Percentiles rank a stretch among this genome's conserved stretches.
Evolutionary conservation across 2,329 filamentous ascomycete species (phyloP).

Genomic region (Didymella pinodella): DNA sequence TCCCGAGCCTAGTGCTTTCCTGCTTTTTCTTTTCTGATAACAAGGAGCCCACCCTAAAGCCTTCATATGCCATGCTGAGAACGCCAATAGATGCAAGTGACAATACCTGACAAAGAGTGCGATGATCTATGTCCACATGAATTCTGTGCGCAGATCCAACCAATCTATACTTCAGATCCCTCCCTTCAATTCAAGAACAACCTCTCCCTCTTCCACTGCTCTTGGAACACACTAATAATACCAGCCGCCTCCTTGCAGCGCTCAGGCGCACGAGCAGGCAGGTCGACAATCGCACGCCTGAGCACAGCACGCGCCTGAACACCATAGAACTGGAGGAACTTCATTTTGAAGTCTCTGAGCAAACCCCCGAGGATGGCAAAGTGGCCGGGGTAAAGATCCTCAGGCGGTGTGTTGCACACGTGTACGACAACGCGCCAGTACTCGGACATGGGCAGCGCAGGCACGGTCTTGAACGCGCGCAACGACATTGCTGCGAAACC

Average conservation of each 20-base stretch:
- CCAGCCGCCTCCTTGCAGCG: conserved; percentile 39
- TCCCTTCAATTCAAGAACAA: conserved; percentile 22
- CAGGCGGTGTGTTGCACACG: conserved; percentile 76
- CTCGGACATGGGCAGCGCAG: conserved; percentile 77
- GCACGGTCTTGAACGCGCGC: conserved; percentile 70
- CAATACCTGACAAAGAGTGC: conserved; percentile 13
- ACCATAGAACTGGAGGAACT: conserved; percentile 84
- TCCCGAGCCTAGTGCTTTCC: neutral
- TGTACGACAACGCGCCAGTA: conserved; percentile 84
- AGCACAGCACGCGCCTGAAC: conserved; percentile 76
- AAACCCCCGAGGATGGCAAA: conserved; percentile 61
- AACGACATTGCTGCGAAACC: conserved; percentile 85
- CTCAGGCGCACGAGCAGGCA: conserved; percentile 60
- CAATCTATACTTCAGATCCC: neutral
- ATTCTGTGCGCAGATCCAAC: neutral
- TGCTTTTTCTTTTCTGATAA: neutral
- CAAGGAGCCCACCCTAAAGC: neutral
- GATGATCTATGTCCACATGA: neutral
- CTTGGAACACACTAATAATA: conserved; percentile 40
- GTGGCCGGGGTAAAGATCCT: conserved; percentile 58
- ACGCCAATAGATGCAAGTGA: conserved; percentile 16
- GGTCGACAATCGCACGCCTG: conserved; percentile 74
- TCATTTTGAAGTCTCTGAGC: conserved; percentile 70
- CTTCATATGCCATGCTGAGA: conserved; percentile 3
- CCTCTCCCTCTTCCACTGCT: conserved; percentile 43